Conservation (phyloP, 139 green algal genomes). For the Spirogloea muscicola region DNA sequence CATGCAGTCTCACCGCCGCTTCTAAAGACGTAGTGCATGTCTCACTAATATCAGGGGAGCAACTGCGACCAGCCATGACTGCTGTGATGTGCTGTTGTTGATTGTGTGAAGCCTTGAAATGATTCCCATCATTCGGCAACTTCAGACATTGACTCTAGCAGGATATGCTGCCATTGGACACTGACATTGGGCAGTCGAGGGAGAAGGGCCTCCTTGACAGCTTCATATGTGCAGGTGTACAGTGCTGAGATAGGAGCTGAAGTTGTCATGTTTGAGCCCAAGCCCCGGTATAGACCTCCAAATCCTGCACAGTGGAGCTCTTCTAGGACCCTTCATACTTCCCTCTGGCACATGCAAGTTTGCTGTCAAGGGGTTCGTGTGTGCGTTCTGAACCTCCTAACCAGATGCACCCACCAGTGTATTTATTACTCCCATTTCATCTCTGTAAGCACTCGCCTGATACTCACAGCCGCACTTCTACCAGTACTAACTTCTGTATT, state of each 20-base stretch:
- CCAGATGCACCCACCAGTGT: too few species aligned
- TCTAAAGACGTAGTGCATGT: too few species aligned
- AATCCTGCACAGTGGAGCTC: too few species aligned
- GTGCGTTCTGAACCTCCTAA: too few species aligned
- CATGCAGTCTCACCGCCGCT: too few species aligned
- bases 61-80: not conserved
- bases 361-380: too few species aligned
- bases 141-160: not conserved
- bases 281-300: conserved; percentile 47
- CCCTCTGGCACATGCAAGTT: too few species aligned
- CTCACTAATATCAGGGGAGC: too few species aligned
- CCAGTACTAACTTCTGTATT: too few species aligned
- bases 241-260: conserved; percentile 57
- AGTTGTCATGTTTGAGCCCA: conserved; percentile 45
- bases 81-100: not conserved
- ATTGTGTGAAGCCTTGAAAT: not conserved
- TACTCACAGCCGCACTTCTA: not conserved
- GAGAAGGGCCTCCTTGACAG: conserved; percentile 48
- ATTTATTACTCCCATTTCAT: too few species aligned
- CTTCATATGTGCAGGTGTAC: conserved; percentile 58
- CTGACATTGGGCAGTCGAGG: conserved; percentile 29
- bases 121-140: not conserved
- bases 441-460: not conserved
- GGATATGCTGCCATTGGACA: not conserved
- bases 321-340: too few species aligned